Evolutionary conservation across 768 basidiomycete genomes (phyloP), one percentile per base, ranked within the genome.

Genomic region (Calocybe indica): DNA sequence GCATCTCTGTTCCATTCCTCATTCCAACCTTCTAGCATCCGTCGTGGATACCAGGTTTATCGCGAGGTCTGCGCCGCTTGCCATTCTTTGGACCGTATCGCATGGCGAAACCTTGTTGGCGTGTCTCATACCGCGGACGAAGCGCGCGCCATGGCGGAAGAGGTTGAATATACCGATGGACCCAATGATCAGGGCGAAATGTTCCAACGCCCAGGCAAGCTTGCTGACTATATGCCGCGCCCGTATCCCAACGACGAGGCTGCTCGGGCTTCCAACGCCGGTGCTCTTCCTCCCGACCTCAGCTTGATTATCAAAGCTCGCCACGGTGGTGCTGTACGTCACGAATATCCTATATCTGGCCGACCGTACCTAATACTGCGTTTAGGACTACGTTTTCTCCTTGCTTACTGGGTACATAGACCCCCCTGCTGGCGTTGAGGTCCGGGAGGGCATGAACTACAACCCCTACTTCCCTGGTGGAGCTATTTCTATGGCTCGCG

Each of bases 391-490:
- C 65, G 76, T 99, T 58, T 98, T 92, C 74, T 84, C 95, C 47
- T 85, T 99, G 48, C 78, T 99, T 56, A 99, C 96, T 31, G 96
- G 96, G 49, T 98, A 98, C 71, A 76, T 92, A 37, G 96, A 98
- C 59, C 87, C 96, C 44, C 96, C 96, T 37, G 92, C 95, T 50
- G 92, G 92, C 50, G 88, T 95, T 52, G 89, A 92, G 63, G 76
- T 95, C 55, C 91, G 90, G 66, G 95, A 97, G 45, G 95, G 92
- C 56, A 88, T 97, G 91, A 96, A 94, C 80, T 98, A 96, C 79
- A 92, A 92, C 72, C 92, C 93, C 13, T 98, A 86, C 76, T 99
- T 99, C 88, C 95, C 95, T 37, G 93, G 96, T 46, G 95, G 94
- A 60, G 93, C 93, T 55, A 97, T 98, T 51, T 88, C 91, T 62